Percentiles rank a stretch among this genome's conserved stretches.
These are phyloP conservation scores for Zymoseptoria ardabiliae DNA, from an alignment of 2,329 filamentous ascomycete species.

Conservation along the genomic window DNA sequence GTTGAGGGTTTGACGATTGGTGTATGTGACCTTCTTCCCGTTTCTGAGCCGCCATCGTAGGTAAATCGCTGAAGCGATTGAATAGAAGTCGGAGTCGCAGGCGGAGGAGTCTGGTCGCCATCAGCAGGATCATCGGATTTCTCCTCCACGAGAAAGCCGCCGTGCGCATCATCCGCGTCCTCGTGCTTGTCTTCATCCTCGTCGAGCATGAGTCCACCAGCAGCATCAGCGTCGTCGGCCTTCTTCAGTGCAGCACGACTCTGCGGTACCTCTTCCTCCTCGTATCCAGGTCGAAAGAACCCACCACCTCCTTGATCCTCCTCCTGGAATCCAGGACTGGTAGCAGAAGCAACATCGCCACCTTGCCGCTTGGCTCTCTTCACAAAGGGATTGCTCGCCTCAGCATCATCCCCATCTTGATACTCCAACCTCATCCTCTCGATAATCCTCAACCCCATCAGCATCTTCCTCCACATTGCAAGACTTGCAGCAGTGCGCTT, in stretches of 20 bases:
- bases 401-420: conserved; percentile 43
- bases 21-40: neutral
- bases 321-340: conserved; percentile 7
- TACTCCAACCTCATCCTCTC: conserved; percentile 72
- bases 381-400: conserved; percentile 49
- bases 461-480: conserved; percentile 74
- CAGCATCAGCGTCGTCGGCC: conserved; percentile 13
- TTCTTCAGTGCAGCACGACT: conserved; percentile 14
- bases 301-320: conserved; percentile 32
- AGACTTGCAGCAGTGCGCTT: conserved; percentile 71
- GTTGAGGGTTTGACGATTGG: neutral
- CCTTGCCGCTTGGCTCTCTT: conserved; percentile 27
- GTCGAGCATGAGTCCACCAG: conserved; percentile 25
- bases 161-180: conserved; percentile 31
- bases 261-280: conserved; percentile 29
- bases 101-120: neutral
- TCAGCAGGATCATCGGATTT: neutral
- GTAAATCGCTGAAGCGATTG: neutral
- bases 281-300: conserved; percentile 34
- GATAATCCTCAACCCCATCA: conserved; percentile 77
- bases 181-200: conserved; percentile 20
- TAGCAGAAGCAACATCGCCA: conserved; percentile 9
- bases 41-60: neutral
- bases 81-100: neutral
- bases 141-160: conserved; percentile 29